Percentiles rank a stretch among this genome's conserved stretches.
phyloP scores from a whole-genome alignment of 129 eudicot genomes.

The Flaveria sonorensis region DNA sequence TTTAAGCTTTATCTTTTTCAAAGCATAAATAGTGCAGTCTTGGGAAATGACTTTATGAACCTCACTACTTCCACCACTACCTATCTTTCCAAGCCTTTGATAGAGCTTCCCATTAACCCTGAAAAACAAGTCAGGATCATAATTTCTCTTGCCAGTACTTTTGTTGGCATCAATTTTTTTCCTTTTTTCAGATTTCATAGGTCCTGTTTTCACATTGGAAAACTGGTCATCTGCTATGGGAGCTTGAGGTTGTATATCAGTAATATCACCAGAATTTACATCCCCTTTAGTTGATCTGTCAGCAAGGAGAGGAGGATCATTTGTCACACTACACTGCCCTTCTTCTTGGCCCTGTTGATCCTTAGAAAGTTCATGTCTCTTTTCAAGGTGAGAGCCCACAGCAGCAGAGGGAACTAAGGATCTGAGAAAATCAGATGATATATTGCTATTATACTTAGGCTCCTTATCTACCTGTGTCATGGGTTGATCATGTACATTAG shows the following conservation, averaged over 20 bases:
- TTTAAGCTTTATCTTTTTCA: constrained; percentile 92
- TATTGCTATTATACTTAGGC: constrained; percentile 28
- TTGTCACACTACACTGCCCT: constrained; percentile 31
- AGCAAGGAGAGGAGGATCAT: constrained; percentile 37
- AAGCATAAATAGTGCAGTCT: constrained; percentile 88
- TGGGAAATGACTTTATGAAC: constrained; percentile 96
- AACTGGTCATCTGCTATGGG: constrained; percentile 41
- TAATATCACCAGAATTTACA: constrained; percentile 31
- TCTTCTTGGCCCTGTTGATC: constrained; percentile 33
- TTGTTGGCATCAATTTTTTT: constrained; percentile 55
- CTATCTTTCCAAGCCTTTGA: constrained; percentile 99
- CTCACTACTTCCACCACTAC: constrained; percentile 99
- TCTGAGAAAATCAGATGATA: constrained; percentile 33
- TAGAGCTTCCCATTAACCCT: constrained; percentile 94
- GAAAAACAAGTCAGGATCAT: constrained; percentile 82
- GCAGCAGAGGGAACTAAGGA: not conserved
- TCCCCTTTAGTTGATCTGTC: constrained; percentile 48
- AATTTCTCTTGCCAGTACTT: constrained; percentile 65
- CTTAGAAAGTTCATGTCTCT: constrained; percentile 26
- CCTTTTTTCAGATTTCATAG: constrained; percentile 51
- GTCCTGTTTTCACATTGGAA: constrained; percentile 49
- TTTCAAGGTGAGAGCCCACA: constrained; percentile 28
- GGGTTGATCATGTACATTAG: constrained; percentile 16
- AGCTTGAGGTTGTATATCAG: constrained; percentile 50
- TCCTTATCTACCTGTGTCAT: constrained; percentile 34